Percentiles rank a stretch among this genome's conserved stretches.
Conservation (phyloP, 805 yeast genomes). For the Ogataea paraovalis region DNA sequence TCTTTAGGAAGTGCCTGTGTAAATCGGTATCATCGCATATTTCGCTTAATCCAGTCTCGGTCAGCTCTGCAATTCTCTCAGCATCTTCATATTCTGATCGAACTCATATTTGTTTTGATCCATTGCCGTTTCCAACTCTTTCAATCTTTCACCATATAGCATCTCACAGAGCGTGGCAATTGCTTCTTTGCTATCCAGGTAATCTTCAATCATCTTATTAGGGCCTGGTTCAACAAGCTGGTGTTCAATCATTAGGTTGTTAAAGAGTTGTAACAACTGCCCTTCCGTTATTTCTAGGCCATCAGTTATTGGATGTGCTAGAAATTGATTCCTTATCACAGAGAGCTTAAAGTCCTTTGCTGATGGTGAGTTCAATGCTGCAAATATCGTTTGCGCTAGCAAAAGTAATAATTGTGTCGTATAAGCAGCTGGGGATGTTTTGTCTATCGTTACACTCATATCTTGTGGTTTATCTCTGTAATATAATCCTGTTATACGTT, state of each 20-base stretch:
- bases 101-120: slow-evolving; percentile 14
- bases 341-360: slow-evolving; percentile 10
- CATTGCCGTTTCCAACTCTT: slow-evolving; percentile 20
- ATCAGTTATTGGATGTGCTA: slow-evolving; percentile 24
- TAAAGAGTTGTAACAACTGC: slow-evolving; percentile 17
- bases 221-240: slow-evolving; percentile 6
- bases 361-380: slow-evolving; percentile 11
- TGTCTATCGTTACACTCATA: slow-evolving; percentile 7
- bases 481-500: neutral
- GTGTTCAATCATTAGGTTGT: slow-evolving; percentile 16
- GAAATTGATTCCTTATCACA: slow-evolving; percentile 14
- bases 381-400: slow-evolving; percentile 29
- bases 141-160: slow-evolving; percentile 18
- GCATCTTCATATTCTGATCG: neutral
- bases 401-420: slow-evolving; percentile 29
- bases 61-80: slow-evolving; percentile 4
- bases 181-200: slow-evolving; percentile 14
- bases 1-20: no score
- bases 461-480: no score
- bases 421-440: slow-evolving; percentile 18
- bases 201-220: slow-evolving; percentile 6
- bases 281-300: slow-evolving; percentile 12
- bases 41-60: no score
- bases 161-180: slow-evolving; percentile 22
- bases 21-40: no score